phyloP scores from a whole-genome alignment of 345 rosid species.

The Orychophragmus violaceus region DNA sequence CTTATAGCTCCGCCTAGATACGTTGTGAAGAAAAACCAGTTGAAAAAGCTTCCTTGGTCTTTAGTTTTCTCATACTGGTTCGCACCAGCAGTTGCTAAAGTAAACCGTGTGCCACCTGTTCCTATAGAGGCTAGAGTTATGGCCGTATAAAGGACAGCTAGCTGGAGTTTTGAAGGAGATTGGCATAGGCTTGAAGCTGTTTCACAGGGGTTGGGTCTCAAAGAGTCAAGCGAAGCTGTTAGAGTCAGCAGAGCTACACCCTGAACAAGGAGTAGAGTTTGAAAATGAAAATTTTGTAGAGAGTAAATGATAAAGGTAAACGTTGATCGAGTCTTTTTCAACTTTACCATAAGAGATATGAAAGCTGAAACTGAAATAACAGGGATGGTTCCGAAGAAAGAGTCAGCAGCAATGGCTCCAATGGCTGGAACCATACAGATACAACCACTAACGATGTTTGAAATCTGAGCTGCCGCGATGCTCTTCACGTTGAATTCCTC shows the following conservation, averaged over 20 bases:
- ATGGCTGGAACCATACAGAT: constrained; percentile 33
- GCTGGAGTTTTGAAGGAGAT: constrained; percentile 32
- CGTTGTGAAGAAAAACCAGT: constrained; percentile 42
- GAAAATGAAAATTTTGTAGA: no score
- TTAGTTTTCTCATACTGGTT: constrained; percentile 33
- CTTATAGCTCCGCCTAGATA: constrained; percentile 22
- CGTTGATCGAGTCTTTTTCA: no score
- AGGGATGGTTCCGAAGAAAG: constrained; percentile 37
- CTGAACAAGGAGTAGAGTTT: no score
- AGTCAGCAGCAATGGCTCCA: constrained; percentile 42
- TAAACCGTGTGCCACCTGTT: constrained; percentile 33
- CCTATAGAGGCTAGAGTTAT: constrained; percentile 34
- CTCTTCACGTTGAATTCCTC: constrained; percentile 38
- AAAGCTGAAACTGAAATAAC: constrained; percentile 39
- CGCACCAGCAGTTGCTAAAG: constrained; percentile 38
- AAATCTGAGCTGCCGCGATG: constrained; percentile 41
- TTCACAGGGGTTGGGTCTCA: constrained; percentile 36
- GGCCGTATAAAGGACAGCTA: constrained; percentile 33
- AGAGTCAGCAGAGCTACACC: constrained; percentile 36
- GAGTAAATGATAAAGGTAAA: no score
- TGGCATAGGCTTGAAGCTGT: constrained; percentile 26
- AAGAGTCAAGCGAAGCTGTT: constrained; percentile 28
- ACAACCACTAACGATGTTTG: constrained; percentile 35
- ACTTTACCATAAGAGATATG: constrained; percentile 33
- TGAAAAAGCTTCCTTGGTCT: constrained; percentile 43